Conservation (phyloP, 2,329 filamentous ascomycete species). For the Calonectria naviculata region DNA sequence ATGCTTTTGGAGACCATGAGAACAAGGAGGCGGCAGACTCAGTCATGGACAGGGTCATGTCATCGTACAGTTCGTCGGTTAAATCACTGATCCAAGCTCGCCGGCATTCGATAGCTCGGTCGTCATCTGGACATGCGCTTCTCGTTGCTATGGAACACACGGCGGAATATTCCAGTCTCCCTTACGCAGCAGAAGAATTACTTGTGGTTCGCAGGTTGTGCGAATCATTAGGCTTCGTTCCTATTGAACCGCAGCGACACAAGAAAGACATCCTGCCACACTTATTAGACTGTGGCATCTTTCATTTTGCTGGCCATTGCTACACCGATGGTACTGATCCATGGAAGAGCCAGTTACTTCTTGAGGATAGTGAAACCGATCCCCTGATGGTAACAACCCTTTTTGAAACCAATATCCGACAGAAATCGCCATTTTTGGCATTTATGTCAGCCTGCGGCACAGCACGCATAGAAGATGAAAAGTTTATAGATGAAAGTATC, state of each 20-base stretch:
- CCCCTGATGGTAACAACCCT: conserved; percentile 26
- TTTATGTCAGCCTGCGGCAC: no score
- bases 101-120: no score
- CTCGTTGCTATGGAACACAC: no score
- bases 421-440: not conserved
- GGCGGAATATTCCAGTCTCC: not conserved
- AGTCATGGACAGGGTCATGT: not conserved
- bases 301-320: conserved; percentile 57
- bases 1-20: conserved; percentile 5
- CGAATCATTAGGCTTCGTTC: not conserved
- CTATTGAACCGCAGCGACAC: not conserved
- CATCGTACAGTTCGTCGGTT: not conserved
- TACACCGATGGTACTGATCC: conserved; percentile 8
- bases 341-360: not conserved
- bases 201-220: conserved; percentile 21
- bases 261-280: conserved; percentile 37
- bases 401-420: conserved; percentile 26
- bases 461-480: not conserved
- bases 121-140: no score
- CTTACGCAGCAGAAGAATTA: conserved; percentile 34
- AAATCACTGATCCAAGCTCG: not conserved
- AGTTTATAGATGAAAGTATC: conserved; percentile 49
- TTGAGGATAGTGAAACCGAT: not conserved
- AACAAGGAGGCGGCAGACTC: not conserved
- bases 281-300: conserved; percentile 44